These are phyloP conservation scores for Neonectria punicea DNA, from an alignment of 2,329 filamentous ascomycete species.

Conservation along the genomic window DNA sequence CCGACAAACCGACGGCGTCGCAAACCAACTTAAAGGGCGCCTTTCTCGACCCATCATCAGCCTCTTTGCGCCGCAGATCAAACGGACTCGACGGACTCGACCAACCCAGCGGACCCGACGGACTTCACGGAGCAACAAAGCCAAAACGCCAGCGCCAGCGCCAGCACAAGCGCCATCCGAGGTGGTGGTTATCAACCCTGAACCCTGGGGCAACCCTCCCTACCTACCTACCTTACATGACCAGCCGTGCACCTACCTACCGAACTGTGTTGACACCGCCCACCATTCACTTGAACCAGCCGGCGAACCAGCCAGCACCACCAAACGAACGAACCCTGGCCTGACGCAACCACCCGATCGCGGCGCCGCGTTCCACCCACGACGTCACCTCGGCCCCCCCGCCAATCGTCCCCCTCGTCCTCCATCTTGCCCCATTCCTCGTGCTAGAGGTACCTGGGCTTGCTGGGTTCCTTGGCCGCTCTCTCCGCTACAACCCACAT, in stretches of 20 bases:
- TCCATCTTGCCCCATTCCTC: slow-evolving; percentile 25
- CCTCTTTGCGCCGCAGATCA: slow-evolving; percentile 12
- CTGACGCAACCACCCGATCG: slow-evolving; percentile 24
- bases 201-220: slow-evolving; percentile 18
- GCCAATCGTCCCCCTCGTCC: slow-evolving; percentile 31
- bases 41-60: slow-evolving; percentile 10
- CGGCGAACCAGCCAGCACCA: slow-evolving; percentile 3
- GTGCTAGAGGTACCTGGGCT: slow-evolving; percentile 15
- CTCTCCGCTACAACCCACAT: background rate
- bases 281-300: background rate
- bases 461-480: background rate
- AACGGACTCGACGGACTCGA: slow-evolving; percentile 4
- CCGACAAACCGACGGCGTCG: slow-evolving; percentile 3
- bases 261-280: background rate
- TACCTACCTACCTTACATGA: background rate
- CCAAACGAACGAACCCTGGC: slow-evolving; percentile 5
- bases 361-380: slow-evolving; percentile 30
- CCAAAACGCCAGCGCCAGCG: slow-evolving; percentile 1
- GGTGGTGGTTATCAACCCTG: slow-evolving; percentile 20
- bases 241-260: background rate
- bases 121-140: background rate
- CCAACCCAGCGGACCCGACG: background rate
- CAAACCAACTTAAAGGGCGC: background rate
- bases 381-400: slow-evolving; percentile 32
- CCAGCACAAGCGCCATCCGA: background rate